phyloP scores from a whole-genome alignment of 2,329 filamentous ascomycete species.

The Neofusicoccum umdonicola region DNA sequence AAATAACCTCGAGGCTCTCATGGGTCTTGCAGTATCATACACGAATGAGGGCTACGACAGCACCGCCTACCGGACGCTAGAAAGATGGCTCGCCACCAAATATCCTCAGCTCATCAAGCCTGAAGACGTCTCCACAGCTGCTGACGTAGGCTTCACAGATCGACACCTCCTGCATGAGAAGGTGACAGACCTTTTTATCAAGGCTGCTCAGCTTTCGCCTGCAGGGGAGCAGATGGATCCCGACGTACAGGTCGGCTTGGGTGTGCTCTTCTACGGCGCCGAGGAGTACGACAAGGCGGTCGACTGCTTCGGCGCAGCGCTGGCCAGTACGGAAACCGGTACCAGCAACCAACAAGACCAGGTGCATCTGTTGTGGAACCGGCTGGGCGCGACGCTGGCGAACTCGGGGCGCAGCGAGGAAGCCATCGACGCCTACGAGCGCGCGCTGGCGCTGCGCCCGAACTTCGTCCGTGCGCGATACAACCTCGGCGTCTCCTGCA shows the following conservation, averaged over 20 bases:
- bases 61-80: conserved; percentile 91
- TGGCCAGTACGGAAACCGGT: conserved; percentile 81
- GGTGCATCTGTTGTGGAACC: conserved; percentile 94
- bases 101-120: conserved; percentile 72
- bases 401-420: conserved; percentile 93
- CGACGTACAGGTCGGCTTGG: conserved; percentile 94
- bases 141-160: conserved; percentile 93
- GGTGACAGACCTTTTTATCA: conserved; percentile 86
- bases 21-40: conserved; percentile 94
- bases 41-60: conserved; percentile 99
- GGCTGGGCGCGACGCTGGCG: conserved; percentile 90
- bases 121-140: conserved; percentile 67
- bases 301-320: conserved; percentile 92
- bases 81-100: conserved; percentile 94
- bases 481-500: conserved; percentile 93
- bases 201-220: conserved; percentile 86
- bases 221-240: conserved; percentile 96
- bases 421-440: conserved; percentile 93
- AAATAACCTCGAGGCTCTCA: conserved; percentile 81
- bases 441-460: conserved; percentile 81
- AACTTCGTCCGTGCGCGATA: conserved; percentile 98
- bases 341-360: conserved; percentile 80
- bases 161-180: conserved; percentile 84
- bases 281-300: conserved; percentile 99
- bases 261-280: conserved; percentile 94